Conservation (phyloP, 2,329 filamentous ascomycete species). For the Verticillium isaacii region DNA sequence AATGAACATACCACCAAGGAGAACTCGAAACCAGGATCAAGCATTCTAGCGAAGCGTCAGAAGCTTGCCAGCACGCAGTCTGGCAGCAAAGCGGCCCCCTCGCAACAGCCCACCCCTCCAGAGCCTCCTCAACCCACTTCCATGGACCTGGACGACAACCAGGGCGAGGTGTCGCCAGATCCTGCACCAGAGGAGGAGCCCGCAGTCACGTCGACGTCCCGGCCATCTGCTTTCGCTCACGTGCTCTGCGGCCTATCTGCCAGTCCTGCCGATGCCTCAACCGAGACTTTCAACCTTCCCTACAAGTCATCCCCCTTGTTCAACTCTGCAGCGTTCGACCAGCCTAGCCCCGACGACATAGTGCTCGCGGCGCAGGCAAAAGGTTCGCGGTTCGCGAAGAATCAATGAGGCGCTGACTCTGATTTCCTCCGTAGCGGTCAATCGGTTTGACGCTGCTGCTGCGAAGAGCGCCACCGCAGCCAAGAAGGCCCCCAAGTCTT, state of each 20-base stretch:
- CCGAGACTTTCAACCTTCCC: slow-evolving; percentile 36
- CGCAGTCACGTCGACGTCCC: not conserved
- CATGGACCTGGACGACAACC: slow-evolving; percentile 7
- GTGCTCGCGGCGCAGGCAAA: slow-evolving; percentile 83
- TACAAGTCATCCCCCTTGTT: slow-evolving; percentile 45
- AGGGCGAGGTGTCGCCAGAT: not conserved
- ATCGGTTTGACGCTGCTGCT: slow-evolving; percentile 32
- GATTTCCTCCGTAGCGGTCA: slow-evolving; percentile 47
- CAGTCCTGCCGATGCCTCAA: slow-evolving; percentile 15
- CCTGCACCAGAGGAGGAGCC: not conserved
- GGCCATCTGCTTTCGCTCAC: slow-evolving; percentile 54
- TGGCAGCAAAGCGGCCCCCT: not conserved
- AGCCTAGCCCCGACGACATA: slow-evolving; percentile 87
- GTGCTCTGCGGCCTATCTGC: slow-evolving; percentile 41
- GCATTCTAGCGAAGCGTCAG: slow-evolving; percentile 15
- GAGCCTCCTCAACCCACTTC: not conserved
- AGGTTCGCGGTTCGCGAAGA: slow-evolving; percentile 64
- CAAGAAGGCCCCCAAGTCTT: slow-evolving; percentile 28
- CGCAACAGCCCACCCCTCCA: not conserved
- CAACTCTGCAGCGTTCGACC: slow-evolving; percentile 64
- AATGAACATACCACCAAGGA: slow-evolving; percentile 17
- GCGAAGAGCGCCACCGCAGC: slow-evolving; percentile 33
- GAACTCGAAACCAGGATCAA: slow-evolving; percentile 9
- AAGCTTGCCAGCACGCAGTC: slow-evolving; percentile 12
- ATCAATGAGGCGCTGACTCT: slow-evolving; percentile 47